phyloP scores from a whole-genome alignment of 116 monocot species.

The Trichopus zeylanicus region DNA sequence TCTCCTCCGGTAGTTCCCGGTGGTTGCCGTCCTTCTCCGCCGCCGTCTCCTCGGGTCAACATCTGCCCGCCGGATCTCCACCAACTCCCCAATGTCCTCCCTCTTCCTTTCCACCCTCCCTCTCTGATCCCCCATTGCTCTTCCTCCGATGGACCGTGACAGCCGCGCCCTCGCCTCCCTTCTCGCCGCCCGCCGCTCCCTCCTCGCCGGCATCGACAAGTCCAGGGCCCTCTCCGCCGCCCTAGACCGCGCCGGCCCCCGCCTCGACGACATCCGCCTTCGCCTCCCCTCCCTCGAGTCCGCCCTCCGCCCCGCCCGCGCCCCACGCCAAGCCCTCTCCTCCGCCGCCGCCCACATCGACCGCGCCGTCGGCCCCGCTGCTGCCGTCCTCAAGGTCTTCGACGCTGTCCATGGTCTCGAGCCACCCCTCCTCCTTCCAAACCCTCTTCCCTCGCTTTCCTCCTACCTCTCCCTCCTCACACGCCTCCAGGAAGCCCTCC shows the following conservation, averaged over 20 bases:
- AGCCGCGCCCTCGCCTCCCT: not conserved
- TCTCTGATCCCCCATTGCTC: not conserved
- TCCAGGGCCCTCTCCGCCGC: constrained; percentile 2
- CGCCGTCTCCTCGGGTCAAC: too few relatives aligned
- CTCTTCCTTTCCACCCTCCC: not conserved
- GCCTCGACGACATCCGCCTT: constrained; percentile 9
- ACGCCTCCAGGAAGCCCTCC: constrained; percentile 38
- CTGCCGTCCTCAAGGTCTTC: constrained; percentile 81
- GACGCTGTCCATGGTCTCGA: constrained; percentile 84
- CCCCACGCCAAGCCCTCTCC: constrained; percentile 9
- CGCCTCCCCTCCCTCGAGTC: constrained; percentile 10
- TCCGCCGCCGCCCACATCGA: constrained; percentile 12
- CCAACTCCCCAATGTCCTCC: too few relatives aligned
- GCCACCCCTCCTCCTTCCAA: not conserved
- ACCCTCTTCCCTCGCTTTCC: not conserved
- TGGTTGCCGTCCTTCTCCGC: too few relatives aligned
- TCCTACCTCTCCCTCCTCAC: not conserved
- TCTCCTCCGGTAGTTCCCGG: too few relatives aligned
- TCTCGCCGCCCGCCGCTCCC: constrained; percentile 1
- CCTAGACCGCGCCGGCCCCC: constrained; percentile 7
- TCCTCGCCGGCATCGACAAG: constrained; percentile 7
- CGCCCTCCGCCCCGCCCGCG: constrained; percentile 8
- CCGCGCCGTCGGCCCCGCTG: constrained; percentile 13
- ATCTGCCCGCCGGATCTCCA: too few relatives aligned
- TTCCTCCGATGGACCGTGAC: not conserved